Evolutionary conservation across 345 rosid species (phyloP), one percentile per base, ranked within the genome.

Genomic region (Diplotaxis tenuifolia): DNA sequence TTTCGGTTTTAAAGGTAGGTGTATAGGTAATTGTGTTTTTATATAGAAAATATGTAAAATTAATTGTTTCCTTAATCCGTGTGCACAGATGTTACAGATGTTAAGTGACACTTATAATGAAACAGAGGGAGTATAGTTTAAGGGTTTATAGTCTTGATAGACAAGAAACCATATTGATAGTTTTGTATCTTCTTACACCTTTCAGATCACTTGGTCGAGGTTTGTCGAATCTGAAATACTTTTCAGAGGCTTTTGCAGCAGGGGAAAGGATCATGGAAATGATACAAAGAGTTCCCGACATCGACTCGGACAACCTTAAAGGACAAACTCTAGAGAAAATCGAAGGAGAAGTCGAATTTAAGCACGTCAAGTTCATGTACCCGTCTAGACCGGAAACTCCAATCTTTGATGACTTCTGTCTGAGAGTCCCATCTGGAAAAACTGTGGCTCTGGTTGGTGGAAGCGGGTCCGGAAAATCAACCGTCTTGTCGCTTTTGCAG

Each of bases 391-490:
- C 96, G 9, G 91, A 88, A 72, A 83, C 88, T 2, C 67, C 78
- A 0, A 86, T 93, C 67, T 87, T 93, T 68, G 88, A 86, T 32
- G 93, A 87, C 71, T 50, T 93, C 12, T 87, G 65, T 82, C 74
- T 93, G 47, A 83, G 89, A 81, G 76, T 93, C 76, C 90, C 92
- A 14, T 87, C 88, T 1, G 92, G 98, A 15, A 90, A 87, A 73
- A 90, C 92, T 76, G 93, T 88, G 74, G 98, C 98, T 60, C 83
- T 93, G 22, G 96, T 93, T 1, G 98, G 98, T 5, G 90, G 93
- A 29, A 90, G 96, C 40, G 96, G 98, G 20, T 90, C 92, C 0
- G 98, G 96, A 12, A 93, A 93, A 81, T 90, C 96, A 71, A 90
- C 96, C 0, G 87, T 93, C 28, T 83, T 89, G 40, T 85, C 90